phyloP scores from a whole-genome alignment of 345 rosid species.

The Ceriops zippeliana region DNA sequence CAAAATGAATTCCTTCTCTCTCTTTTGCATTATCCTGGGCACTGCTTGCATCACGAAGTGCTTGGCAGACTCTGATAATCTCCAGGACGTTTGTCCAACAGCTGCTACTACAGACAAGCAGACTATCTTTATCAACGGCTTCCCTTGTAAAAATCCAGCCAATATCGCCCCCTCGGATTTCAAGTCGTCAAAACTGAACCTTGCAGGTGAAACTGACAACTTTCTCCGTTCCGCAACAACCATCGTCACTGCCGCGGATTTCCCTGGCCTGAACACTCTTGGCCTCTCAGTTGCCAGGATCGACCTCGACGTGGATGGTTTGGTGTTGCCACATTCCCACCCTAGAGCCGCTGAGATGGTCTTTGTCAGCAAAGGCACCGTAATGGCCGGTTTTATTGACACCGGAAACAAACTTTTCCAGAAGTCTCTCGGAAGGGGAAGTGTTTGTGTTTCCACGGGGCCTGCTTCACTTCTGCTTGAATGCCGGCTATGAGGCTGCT shows the following conservation, averaged over 20 bases:
- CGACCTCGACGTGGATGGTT: conserved; percentile 59
- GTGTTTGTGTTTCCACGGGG: conserved; percentile 71
- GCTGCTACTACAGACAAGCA: conserved; percentile 29
- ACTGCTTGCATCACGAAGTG: conserved; percentile 21
- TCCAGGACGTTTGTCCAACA: conserved; percentile 67
- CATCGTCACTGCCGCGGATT: conserved; percentile 55
- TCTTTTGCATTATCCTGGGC: conserved; percentile 23
- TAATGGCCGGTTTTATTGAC: conserved; percentile 69
- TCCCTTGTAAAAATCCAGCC: conserved; percentile 63
- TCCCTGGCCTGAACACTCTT: conserved; percentile 80
- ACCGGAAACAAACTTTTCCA: conserved; percentile 49
- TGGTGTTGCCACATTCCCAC: conserved; percentile 59
- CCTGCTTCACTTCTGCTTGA: conserved; percentile 58
- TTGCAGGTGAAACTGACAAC: conserved; percentile 58
- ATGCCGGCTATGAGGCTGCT: conserved; percentile 51
- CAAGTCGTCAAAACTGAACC: conserved; percentile 47
- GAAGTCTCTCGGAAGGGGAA: conserved; percentile 49
- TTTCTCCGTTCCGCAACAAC: conserved; percentile 38
- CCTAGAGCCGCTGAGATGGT: conserved; percentile 76
- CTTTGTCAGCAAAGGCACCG: conserved; percentile 49
- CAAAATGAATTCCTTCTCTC: conserved; percentile 34
- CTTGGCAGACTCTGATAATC: conserved; percentile 43
- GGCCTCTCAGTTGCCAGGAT: conserved; percentile 73
- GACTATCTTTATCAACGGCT: conserved; percentile 60
- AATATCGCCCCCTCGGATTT: conserved; percentile 55